These are phyloP conservation scores for Syzygium oleosum DNA, from an alignment of 345 rosid genomes.

Conservation along the genomic window DNA sequence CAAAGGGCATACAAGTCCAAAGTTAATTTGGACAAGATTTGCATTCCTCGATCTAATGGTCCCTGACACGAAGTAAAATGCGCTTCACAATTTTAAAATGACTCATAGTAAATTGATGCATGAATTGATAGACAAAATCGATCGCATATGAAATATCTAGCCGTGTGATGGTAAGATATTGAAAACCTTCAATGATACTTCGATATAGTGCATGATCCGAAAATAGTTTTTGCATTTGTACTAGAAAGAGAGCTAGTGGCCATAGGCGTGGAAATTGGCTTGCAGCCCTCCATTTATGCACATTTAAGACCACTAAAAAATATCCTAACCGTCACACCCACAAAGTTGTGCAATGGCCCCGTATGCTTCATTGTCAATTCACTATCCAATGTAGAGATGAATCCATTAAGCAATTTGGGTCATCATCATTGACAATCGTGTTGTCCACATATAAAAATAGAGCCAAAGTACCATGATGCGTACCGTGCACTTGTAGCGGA, in stretches of 20 bases:
- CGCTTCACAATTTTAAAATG: not conserved
- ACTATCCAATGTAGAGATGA: not conserved
- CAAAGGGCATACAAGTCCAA: not conserved
- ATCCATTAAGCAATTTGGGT: not conserved
- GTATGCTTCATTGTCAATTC: not conserved
- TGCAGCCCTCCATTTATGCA: not conserved
- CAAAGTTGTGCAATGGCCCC: not conserved
- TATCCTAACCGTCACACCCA: not conserved
- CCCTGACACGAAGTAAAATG: not conserved
- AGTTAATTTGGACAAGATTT: not conserved
- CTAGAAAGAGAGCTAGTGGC: not conserved
- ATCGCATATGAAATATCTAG: too few relatives aligned
- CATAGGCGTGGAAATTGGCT: not conserved
- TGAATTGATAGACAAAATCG: not conserved
- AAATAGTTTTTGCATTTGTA: too few relatives aligned
- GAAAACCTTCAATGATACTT: not conserved
- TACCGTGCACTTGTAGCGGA: not conserved
- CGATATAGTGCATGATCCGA: not conserved
- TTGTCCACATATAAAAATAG: not conserved
- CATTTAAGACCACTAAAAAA: too few relatives aligned
- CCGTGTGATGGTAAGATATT: fast-evolving
- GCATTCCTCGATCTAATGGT: not conserved
- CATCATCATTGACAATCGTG: not conserved
- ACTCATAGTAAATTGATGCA: not conserved
- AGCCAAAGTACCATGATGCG: not conserved